These are phyloP conservation scores for Jatropha multifida DNA, from an alignment of 441 rosid genomes.

Conservation along the genomic window DNA sequence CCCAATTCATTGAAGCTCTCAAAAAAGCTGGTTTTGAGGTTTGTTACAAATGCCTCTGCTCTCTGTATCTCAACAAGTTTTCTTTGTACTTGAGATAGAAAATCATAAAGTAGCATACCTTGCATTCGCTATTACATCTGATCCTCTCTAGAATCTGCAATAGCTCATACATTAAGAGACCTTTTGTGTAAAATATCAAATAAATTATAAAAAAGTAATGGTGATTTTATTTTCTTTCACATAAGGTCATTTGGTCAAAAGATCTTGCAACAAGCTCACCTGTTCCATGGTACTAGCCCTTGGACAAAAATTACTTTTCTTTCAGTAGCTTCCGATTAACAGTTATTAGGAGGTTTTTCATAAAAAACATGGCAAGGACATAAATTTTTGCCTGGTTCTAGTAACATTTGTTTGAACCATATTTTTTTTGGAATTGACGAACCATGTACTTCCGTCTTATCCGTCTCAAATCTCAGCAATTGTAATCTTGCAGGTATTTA, in stretches of 20 bases:
- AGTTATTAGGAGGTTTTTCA: slow-evolving; percentile 68
- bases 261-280: slow-evolving; percentile 74
- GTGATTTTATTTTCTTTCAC: background rate
- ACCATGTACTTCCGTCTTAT: background rate
- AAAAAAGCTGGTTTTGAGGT: slow-evolving; percentile 87
- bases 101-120: background rate
- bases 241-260: slow-evolving; percentile 78
- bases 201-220: background rate
- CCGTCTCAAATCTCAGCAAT: background rate
- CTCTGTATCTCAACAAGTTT: background rate
- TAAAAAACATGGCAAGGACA: slow-evolving; percentile 72
- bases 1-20: slow-evolving; percentile 79
- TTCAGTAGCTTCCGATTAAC: slow-evolving; percentile 78
- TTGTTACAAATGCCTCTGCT: background rate
- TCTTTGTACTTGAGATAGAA: background rate
- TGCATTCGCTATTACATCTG: background rate
- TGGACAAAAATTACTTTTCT: slow-evolving; percentile 74
- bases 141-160: background rate
- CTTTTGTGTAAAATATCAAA: background rate
- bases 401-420: background rate
- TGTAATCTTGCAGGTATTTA: background rate
- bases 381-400: background rate
- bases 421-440: background rate
- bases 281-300: slow-evolving; percentile 86
- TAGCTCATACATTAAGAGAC: background rate